Evolutionary conservation across 2,329 filamentous ascomycete species (phyloP).

Genomic region (Tricladium varicosporioides): DNA sequence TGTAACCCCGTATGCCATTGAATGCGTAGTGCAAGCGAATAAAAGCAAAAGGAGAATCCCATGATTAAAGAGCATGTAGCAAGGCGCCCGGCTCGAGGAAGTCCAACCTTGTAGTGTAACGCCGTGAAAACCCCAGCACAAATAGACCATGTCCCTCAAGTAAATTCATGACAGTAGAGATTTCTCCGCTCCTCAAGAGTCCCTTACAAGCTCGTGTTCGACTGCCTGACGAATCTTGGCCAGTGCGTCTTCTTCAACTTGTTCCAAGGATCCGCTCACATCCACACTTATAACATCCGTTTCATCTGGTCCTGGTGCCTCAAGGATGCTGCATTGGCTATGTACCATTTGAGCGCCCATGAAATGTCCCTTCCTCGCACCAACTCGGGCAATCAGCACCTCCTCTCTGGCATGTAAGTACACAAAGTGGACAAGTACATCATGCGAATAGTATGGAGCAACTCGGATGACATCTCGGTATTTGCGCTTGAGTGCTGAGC

Average conservation of each 20-base stretch:
- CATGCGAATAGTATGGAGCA: conserved; percentile 70
- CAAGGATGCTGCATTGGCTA: conserved; percentile 86
- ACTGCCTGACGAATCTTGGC: conserved; percentile 44
- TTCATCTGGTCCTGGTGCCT: conserved; percentile 72
- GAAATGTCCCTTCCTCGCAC: conserved; percentile 76
- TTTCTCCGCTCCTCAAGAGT: conserved; percentile 8
- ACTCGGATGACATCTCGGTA: conserved; percentile 91
- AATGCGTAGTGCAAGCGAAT: conserved; percentile 6
- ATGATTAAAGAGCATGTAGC: conserved; percentile 1
- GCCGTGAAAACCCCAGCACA: not conserved
- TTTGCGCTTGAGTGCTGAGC: conserved; percentile 93
- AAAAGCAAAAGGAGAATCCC: conserved; percentile 1
- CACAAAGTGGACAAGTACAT: conserved; percentile 84
- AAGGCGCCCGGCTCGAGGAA: conserved; percentile 2
- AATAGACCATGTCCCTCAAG: not conserved
- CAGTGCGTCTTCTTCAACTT: conserved; percentile 61
- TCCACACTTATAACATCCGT: conserved; percentile 71
- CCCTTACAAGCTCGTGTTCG: conserved; percentile 11
- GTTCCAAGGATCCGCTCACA: conserved; percentile 56
- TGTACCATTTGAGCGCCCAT: conserved; percentile 96
- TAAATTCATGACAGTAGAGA: not conserved
- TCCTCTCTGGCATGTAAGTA: conserved; percentile 80
- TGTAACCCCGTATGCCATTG: conserved; percentile 1
- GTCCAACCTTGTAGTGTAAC: conserved; percentile 1
- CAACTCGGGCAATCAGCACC: conserved; percentile 73